Evolutionary conservation across 495 filamentous ascomycete genomes (phyloP), one percentile per base, ranked within the genome.

Genomic region (Hypoxylon perforatum): DNA sequence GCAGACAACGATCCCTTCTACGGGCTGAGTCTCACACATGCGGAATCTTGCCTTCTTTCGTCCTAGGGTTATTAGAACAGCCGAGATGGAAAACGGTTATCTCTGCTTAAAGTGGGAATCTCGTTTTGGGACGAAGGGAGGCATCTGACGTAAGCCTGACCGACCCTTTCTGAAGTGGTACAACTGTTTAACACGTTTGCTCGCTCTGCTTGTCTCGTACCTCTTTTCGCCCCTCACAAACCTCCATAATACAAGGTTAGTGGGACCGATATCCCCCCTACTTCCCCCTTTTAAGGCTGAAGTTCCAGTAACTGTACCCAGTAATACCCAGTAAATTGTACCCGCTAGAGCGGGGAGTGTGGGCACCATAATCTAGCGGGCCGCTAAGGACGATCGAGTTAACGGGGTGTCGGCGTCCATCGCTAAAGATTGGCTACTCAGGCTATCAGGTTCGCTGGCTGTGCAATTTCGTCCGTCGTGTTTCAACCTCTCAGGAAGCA

Each of bases 281-380:
- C 21, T 42, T 58, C 54, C 57, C 57, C 53, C 49, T 48, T 68
- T 58, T 68, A 68, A 44, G 65, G 65, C 65, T 68, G 65, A 68
- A 36, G 25, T 25, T 15, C 39, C 14, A 17, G 15, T 42, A n/a
- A 12, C 15, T 12, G 3, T n/a, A n/a, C n/a, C n/a, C n/a, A n/a
- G n/a, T n/a, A n/a, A n/a, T n/a, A n/a, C n/a, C n/a, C n/a, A n/a
- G n/a, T n/a, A n/a, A n/a, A n/a, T n/a, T n/a, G n/a, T n/a, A 12
- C 12, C n/a, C 14, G 39, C 39, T 3, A 42, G 39, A 3, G 39
- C 39, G 15, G 7, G 6, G n/a, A 21, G 44, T 25, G 46, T 39
- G 47, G 48, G 23, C 12, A 61, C 38, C 10, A 36, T 28, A 46
- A 17, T 30, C 22, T 11, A 41, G 21, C 50, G 59, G 42, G 36